phyloP scores from a whole-genome alignment of 495 filamentous ascomycete species.

The Penicillium soppii region DNA sequence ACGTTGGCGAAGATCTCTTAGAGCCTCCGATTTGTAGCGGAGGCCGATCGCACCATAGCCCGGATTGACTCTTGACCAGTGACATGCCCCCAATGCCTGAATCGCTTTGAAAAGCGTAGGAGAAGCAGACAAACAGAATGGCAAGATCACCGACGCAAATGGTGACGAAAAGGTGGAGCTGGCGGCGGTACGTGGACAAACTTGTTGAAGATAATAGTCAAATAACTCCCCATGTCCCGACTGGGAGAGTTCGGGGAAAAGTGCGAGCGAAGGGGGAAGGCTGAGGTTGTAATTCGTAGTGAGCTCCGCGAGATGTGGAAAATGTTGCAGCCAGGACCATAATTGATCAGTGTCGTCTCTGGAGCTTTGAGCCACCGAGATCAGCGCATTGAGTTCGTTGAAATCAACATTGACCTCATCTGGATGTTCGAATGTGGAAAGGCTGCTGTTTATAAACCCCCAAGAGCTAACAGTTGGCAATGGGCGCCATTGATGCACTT shows the following conservation, averaged over 20 bases:
- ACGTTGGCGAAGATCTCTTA: constrained; percentile 38
- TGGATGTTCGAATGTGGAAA: constrained; percentile 31
- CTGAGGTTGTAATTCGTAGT: background rate
- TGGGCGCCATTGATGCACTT: constrained; percentile 31
- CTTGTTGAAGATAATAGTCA: constrained; percentile 44
- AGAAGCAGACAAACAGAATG: constrained; percentile 38
- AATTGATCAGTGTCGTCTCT: background rate
- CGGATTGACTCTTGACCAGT: constrained; percentile 32
- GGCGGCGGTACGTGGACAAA: constrained; percentile 43
- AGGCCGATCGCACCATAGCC: constrained; percentile 32
- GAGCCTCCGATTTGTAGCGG: constrained; percentile 36
- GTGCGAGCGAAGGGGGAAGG: constrained; percentile 17
- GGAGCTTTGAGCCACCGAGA: constrained; percentile 2
- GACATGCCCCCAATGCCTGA: constrained; percentile 41
- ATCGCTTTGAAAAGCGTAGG: constrained; percentile 39
- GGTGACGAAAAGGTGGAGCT: constrained; percentile 38
- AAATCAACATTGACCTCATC: constrained; percentile 27
- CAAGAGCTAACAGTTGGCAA: constrained; percentile 30
- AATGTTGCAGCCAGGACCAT: constrained; percentile 1
- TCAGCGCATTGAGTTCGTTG: constrained; percentile 27
- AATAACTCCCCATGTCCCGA: constrained; percentile 32
- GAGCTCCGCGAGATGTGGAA: background rate
- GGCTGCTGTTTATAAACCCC: constrained; percentile 41
- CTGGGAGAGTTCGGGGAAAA: constrained; percentile 32
- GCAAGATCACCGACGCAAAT: constrained; percentile 42